Base-by-base conservation (phyloP, 305 asterid genomes). In the Ilex paraguariensis region DNA sequence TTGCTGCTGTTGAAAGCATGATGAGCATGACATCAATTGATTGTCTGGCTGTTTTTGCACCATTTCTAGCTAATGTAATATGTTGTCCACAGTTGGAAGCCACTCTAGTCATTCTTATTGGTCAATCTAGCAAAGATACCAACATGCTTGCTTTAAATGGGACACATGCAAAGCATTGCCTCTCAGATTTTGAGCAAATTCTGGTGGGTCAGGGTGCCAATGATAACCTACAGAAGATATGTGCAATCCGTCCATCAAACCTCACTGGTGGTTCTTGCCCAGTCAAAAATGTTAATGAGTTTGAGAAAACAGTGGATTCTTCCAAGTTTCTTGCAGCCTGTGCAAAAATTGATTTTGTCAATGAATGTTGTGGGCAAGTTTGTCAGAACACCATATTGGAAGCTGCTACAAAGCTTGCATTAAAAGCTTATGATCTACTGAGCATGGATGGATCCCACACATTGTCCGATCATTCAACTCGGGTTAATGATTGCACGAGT, bases 41-140 rank as follows among this genome's bases (percentile, higher is more conserved):
- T 79, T 93, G 99, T 69, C 81, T 82, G 74, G 95, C 92, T 33
- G 88, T 83, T 55, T 90, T 93, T 64, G 99, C 99, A 13, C 96
- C 97, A 42, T 76, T 73, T 70, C 80, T 93, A 59, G 99, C 97
- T 16, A 87, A 90, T 48, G 96, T 86, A 13, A 88, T 90, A 59
- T 93, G 99, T 77, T 93, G 99, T 71, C 99, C 99, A 0, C 99
- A 93, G 76, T 81, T 87, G 64, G 99, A 93, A 77, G 88, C 97
- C 55, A 88, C 95, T 5, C 75, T 93, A 66, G 79, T 77, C 55
- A 76, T 90, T 76, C 95, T 93, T 66, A 70, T 90, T 21, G 96
- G 99, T 14, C 95, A 77, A 64, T 82, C 87, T 40, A 90, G 99
- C 74, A 90, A 81, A 72, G 54, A 71, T n/a, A 81, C 92, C 42